Evolutionary conservation across 169 alveolate genomes (phyloP).

Genomic region (Plasmodium berghei): DNA sequence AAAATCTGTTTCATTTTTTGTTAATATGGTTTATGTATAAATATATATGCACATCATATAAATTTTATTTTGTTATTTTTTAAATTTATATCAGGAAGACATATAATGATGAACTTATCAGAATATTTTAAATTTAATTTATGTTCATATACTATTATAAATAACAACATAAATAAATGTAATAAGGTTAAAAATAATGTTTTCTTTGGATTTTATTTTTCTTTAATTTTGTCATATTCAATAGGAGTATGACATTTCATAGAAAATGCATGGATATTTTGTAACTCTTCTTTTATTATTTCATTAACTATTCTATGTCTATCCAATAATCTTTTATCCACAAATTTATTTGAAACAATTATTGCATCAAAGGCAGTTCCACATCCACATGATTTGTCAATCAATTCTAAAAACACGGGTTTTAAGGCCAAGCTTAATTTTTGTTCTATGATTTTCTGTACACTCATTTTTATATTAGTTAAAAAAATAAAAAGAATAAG

Average conservation of each 20-base stretch:
- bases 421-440: conserved; percentile 83
- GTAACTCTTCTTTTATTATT: conserved; percentile 85
- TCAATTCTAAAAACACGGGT: conserved; percentile 84
- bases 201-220: not conserved
- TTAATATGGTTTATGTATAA: too few species aligned
- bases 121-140: not conserved
- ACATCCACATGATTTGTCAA: conserved; percentile 89
- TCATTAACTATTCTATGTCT: conserved; percentile 89
- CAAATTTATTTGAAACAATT: conserved; percentile 85
- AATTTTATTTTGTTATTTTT: too few species aligned
- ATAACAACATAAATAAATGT: not conserved
- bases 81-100: not conserved
- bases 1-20: too few species aligned
- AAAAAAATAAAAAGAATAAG: conserved; percentile 24
- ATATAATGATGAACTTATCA: not conserved
- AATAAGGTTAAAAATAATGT: not conserved
- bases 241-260: conserved; percentile 90
- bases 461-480: conserved; percentile 39
- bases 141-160: not conserved
- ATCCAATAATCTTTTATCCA: conserved; percentile 83
- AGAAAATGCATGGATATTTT: conserved; percentile 86
- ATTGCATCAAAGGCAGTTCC: conserved; percentile 88
- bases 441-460: conserved; percentile 81
- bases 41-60: too few species aligned
- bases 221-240: conserved; percentile 84